A percentile compares a stretch with the other conserved stretches of the same genome.
Evolutionary conservation across 148 eudicot species (phyloP).

Genomic region (Nepenthes mirabilis): DNA sequence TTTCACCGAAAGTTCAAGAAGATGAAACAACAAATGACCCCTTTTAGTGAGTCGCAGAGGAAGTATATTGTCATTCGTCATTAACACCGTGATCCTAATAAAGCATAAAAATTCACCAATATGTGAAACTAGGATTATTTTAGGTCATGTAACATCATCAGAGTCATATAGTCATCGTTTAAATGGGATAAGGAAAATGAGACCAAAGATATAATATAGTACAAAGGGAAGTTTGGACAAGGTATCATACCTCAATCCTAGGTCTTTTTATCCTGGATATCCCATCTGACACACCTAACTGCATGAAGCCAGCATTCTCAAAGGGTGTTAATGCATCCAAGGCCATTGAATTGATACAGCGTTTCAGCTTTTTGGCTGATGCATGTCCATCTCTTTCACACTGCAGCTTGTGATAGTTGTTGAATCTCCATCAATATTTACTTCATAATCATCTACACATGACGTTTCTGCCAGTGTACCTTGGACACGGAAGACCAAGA

Average conservation of each 20-base stretch:
- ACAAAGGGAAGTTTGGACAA: neutral
- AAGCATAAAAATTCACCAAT: neutral
- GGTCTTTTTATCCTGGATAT: conserved; percentile 1
- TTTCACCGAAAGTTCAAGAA: no score
- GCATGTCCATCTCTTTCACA: neutral
- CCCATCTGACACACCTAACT: neutral
- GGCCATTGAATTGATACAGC: conserved; percentile 3
- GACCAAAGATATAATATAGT: neutral
- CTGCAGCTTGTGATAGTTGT: no score
- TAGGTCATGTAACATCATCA: no score
- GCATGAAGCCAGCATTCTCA: conserved; percentile 5
- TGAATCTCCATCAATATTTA: neutral
- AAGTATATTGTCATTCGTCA: no score
- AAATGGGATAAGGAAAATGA: neutral
- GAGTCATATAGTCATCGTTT: no score
- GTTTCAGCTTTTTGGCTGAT: conserved; percentile 5
- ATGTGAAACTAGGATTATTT: no score
- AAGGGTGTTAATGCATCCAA: conserved; percentile 1
- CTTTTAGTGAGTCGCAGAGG: no score
- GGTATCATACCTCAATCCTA: conserved; percentile 4
- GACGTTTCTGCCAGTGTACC: conserved; percentile 14
- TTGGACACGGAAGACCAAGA: conserved; percentile 6
- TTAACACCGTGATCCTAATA: neutral
- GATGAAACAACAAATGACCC: no score
- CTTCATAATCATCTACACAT: neutral